Evolutionary conservation across 2,329 filamentous ascomycete species (phyloP), one percentile per base, ranked within the genome.

Genomic region (Trichoderma brevicompactum): DNA sequence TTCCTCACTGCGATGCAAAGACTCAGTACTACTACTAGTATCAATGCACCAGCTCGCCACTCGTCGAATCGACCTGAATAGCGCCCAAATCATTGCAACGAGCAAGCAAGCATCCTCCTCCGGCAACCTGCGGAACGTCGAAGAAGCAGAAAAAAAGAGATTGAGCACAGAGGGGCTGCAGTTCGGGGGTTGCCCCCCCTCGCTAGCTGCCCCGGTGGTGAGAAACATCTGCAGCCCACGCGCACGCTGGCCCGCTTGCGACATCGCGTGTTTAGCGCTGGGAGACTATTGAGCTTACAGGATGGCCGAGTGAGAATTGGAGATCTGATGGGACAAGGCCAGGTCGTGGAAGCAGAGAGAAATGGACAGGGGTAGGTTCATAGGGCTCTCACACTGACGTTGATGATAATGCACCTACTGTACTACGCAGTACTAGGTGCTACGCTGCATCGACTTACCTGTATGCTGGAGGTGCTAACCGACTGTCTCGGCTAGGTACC

Each of bases 211-310:
- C 44, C 56, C 44, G 19, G 36, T 60, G 56, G 44, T 60, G 34
- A 60, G 56, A 50, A 60, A 41, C 56, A 50, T 60, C 34, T 60
- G 56, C 44, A 60, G 56, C 44, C 50, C 34, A 54, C 50, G 50
- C 50, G 50, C 50, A 34, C 36, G 50, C 36, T 53, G 50, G 50
- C 50, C 56, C 56, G 56, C 56, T 50, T 49, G 56, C 56, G 23
- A 49, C 56, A 60, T 60, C 34, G 56, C 56, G 44, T 60, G 56
- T 41, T 50, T 41, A 50, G 53, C 53, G 53, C 46, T 60, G 46
- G 56, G 7, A 17, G 13, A 43, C 23, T 34, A 43, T 60, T 60
- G 56, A 41, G 56, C 56, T 60, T 60, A 60, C 56, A 34, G 23
- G 13, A 50, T 50, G 48, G 48, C 17, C 32, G 36, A 44, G 56